Conservation (phyloP, 495 filamentous ascomycete species). For the Neurospora sp. region DNA sequence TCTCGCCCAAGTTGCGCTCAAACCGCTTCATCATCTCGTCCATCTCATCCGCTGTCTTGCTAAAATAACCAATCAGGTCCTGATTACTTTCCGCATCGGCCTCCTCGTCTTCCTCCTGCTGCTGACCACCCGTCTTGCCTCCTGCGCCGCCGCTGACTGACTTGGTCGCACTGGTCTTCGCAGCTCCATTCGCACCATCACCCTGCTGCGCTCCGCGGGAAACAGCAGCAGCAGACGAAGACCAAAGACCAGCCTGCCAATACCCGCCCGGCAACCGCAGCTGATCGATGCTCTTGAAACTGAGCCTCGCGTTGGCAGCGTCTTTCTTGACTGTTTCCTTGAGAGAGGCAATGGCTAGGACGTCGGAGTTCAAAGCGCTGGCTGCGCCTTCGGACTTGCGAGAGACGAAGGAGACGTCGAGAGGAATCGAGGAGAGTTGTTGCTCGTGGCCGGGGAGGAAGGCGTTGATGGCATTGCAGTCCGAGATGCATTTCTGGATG, state of each 20-base stretch:
- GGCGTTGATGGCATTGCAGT: conserved; percentile 46
- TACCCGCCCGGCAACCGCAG: conserved; percentile 67
- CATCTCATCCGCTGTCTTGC: conserved; percentile 62
- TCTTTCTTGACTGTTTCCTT: conserved; percentile 55
- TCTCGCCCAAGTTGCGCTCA: conserved; percentile 61
- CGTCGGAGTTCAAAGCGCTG: conserved; percentile 60
- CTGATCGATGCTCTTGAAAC: conserved; percentile 66
- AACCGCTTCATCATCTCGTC: conserved; percentile 54
- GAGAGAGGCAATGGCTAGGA: conserved; percentile 56
- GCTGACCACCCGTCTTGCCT: conserved; percentile 4
- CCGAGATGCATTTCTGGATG: conserved; percentile 57
- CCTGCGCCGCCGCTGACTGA: not conserved
- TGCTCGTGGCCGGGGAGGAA: conserved; percentile 55
- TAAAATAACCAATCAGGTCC: conserved; percentile 71
- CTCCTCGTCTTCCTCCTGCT: conserved; percentile 15
- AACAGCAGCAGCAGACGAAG: conserved; percentile 5
- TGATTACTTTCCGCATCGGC: conserved; percentile 49
- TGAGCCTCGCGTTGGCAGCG: conserved; percentile 59
- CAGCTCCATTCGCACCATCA: not conserved
- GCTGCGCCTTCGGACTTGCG: conserved; percentile 66
- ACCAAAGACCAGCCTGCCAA: conserved; percentile 52
- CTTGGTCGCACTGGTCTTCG: not conserved
- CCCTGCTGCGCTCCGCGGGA: too few species aligned
- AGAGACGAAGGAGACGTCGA: conserved; percentile 65
- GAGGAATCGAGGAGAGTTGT: conserved; percentile 54